phyloP scores from a whole-genome alignment of 139 green algal genomes.

The Haematococcus lacustris region DNA sequence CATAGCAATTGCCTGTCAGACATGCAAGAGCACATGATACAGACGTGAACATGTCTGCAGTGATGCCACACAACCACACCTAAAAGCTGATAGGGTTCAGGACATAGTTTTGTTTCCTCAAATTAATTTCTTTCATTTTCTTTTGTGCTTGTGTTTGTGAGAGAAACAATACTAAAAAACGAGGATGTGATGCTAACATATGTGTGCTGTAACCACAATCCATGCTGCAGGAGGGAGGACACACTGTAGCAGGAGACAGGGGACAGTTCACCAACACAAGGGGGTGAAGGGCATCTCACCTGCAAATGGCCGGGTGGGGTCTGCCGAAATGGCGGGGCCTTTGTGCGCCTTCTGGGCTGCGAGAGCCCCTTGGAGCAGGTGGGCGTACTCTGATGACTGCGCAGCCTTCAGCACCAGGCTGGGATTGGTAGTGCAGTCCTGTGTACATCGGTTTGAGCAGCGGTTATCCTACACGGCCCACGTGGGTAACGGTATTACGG shows the following conservation, averaged over 20 bases:
- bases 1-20: no score
- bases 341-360: conserved; percentile 57
- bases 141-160: background rate
- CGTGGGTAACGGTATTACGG: no score
- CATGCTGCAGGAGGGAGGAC: no score
- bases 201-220: background rate
- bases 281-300: background rate
- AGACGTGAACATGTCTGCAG: no score
- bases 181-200: background rate
- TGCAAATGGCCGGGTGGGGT: conserved; percentile 5
- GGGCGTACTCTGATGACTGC: conserved; percentile 54
- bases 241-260: no score
- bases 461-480: no score
- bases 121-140: no score
- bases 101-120: no score
- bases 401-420: conserved; percentile 72
- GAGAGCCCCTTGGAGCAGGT: conserved; percentile 51
- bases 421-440: conserved; percentile 83
- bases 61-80: no score
- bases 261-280: background rate
- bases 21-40: no score
- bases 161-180: background rate
- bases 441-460: no score
- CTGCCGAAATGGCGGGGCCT: background rate
- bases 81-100: no score